Evolutionary conservation across 441 rosid genomes (phyloP), one percentile per base, ranked within the genome.

Genomic region (Theobroma grandiflorum): DNA sequence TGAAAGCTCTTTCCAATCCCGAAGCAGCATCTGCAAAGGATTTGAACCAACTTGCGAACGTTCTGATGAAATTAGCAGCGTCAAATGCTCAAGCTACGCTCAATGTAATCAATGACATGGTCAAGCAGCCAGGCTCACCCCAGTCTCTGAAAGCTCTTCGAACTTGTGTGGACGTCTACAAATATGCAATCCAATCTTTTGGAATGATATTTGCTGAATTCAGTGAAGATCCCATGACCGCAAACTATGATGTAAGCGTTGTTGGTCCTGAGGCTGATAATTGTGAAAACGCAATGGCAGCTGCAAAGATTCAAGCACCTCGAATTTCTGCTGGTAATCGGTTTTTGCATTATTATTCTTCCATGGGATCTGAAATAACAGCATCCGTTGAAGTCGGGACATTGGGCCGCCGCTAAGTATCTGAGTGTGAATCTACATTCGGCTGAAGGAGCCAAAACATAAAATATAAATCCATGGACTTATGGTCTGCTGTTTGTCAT

Each of bases 171-270:
- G 20, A 5, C 2, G 33, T 8, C 6, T 74, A 74, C 40, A 26
- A 58, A 55, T 38, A 55, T 11, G 75, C 59, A 10, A 52, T 59
- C 12, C 15, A 3, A 8, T 78, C 80, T 47, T 78, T 78, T 6
- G 35, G 45, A 15, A 69, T 45, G 20, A 18, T 70, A 11, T 14
- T 15, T 45, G 10, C 1, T 1, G 85, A 83, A 61, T 4, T 85
- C 15, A 47, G 66, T 5, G 78, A 58, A 9, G 88, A 87, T 79
- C 15, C 53, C 4, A 0, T 8, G 57, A 45, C 79, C 1, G 87
- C 86, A 1, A 85, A 82, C 15, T 80, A 80, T 40, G 90, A 84
- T 66, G 78, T 72, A 1, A 22, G 3, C 15, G 20, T 59, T 12
- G 81, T 80, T 52, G 78, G 77, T 1, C 82, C 81, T n/a, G 76